Evolutionary conservation across 2,329 filamentous ascomycete genomes (phyloP).

Genomic region (Venturia oleaginea): DNA sequence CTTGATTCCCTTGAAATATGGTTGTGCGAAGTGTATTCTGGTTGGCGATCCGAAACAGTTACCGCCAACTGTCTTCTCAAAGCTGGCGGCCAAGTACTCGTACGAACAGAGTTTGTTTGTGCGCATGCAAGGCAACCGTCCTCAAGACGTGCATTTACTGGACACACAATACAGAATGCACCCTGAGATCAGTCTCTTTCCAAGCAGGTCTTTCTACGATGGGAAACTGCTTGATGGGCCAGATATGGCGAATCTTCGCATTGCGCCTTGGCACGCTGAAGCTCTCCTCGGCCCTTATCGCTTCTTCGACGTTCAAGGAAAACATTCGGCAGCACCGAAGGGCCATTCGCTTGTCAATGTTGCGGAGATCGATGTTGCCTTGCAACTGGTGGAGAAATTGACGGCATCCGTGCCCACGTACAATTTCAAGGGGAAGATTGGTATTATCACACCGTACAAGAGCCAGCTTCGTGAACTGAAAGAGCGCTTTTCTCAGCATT

Average conservation of each 20-base stretch:
- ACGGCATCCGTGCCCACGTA: slow-evolving; percentile 56
- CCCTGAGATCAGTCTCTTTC: slow-evolving; percentile 87
- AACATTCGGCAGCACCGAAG: slow-evolving; percentile 68
- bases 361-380: slow-evolving; percentile 76
- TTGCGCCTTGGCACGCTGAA: slow-evolving; percentile 77
- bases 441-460: slow-evolving; percentile 97
- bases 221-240: slow-evolving; percentile 74
- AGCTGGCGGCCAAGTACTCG: slow-evolving; percentile 82
- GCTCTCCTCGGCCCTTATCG: slow-evolving; percentile 80
- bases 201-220: slow-evolving; percentile 88
- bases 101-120: slow-evolving; percentile 99
- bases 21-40: slow-evolving; percentile 90
- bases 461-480: slow-evolving; percentile 78
- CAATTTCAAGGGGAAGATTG: slow-evolving; percentile 74
- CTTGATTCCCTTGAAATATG: slow-evolving; percentile 93
- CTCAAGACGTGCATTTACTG: slow-evolving; percentile 81
- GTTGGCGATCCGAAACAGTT: slow-evolving; percentile 97
- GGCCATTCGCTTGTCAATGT: slow-evolving; percentile 87
- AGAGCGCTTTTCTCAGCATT: slow-evolving; percentile 60
- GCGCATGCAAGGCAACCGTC: slow-evolving; percentile 90
- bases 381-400: slow-evolving; percentile 75
- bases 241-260: slow-evolving; percentile 68
- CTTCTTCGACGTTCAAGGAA: slow-evolving; percentile 92
- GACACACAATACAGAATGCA: slow-evolving; percentile 99
- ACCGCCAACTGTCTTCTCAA: slow-evolving; percentile 89